Percentiles rank a stretch among this genome's conserved stretches.
Evolutionary conservation across 2,329 filamentous ascomycete species (phyloP).

Genomic region (Cladobotryum mycophilum): DNA sequence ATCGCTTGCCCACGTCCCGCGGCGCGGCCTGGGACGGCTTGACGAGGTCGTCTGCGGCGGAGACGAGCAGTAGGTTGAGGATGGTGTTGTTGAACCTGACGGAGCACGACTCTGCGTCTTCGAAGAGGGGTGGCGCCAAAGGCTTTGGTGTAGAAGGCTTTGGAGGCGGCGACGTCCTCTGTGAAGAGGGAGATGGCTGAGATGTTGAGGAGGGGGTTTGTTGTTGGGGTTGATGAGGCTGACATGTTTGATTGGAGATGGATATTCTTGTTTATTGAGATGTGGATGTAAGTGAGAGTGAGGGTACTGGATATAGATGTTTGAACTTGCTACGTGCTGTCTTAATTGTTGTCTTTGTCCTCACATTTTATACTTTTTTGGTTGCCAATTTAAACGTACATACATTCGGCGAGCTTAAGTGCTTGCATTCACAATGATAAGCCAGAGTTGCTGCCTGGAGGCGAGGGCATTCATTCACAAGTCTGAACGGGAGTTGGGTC

Average conservation of each 20-base stretch:
- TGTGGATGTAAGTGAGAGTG: too few species aligned
- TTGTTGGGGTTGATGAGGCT: neutral
- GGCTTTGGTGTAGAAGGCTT: conserved; percentile 8
- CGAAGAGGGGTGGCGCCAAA: conserved; percentile 11
- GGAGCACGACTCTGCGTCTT: conserved; percentile 12
- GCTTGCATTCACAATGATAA: too few species aligned
- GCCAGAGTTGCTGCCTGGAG: too few species aligned
- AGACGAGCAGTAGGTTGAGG: conserved; percentile 9
- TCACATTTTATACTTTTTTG: too few species aligned
- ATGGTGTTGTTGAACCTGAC: conserved; percentile 13
- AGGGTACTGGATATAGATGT: too few species aligned
- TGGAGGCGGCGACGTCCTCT: conserved; percentile 6
- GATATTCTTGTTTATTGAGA: neutral
- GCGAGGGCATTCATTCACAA: too few species aligned
- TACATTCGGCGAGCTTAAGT: too few species aligned
- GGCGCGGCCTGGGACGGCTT: neutral
- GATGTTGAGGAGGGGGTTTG: conserved; percentile 7
- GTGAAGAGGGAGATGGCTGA: conserved; percentile 13
- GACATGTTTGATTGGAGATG: neutral
- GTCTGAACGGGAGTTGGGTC: too few species aligned
- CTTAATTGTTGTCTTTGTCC: neutral
- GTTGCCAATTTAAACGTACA: too few species aligned
- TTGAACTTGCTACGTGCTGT: neutral
- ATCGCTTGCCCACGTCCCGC: conserved; percentile 6
- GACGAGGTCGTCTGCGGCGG: conserved; percentile 3